Evolutionary conservation across 192 early-diverging fungal genomes (phyloP), one percentile per base, ranked within the genome.

Genomic region (Rhizoclosmatium globosum): DNA sequence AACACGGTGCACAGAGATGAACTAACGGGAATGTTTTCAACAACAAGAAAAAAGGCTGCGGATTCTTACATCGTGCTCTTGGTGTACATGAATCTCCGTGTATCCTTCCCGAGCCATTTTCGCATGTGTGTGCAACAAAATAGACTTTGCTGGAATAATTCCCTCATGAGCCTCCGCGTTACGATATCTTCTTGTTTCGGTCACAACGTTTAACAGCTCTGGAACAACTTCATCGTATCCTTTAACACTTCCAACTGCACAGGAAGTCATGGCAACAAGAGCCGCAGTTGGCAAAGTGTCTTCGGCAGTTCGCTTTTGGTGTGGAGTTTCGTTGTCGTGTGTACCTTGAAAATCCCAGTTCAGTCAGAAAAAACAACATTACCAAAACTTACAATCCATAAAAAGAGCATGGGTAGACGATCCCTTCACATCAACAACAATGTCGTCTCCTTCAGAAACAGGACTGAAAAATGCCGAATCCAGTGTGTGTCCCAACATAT

Each of bases 211-310:
- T 53, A 99, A 83, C 17, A 95, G 81, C 64, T 92, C 76, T 3
- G 98, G 97, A 45, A 96, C 94, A 23, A 99, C 74, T 83, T 97
- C 97, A 78, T 99, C 98, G 78, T 96, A 99, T 2, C 98, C 98
- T 76, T 96, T 96, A n/a, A 95, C 96, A 74, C 95, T 96, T 15
- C 97, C 98, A 62, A 95, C 88, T 15, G 97, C 97, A 80, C 95
- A 97, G 42, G 89, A 91, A 0, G 95, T 89, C 90, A 99, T 94
- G 2, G 94, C 92, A 1, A 96, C 95, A 3, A 98, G 83, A 6
- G 95, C 97, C 9, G 94, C 92, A 86, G 95, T 97, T 3, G 98
- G 90, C 19, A 99, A 85, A 4, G 98, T 92, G 83, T 99, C 98
- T 72, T 93, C 91, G 2, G 95, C 92, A 0, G 91, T 91, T 67